Percentiles rank a stretch among this genome's conserved stretches.
Evolutionary conservation across 129 eudicot genomes (phyloP).

Genomic region (Helianthus tuberosus): DNA sequence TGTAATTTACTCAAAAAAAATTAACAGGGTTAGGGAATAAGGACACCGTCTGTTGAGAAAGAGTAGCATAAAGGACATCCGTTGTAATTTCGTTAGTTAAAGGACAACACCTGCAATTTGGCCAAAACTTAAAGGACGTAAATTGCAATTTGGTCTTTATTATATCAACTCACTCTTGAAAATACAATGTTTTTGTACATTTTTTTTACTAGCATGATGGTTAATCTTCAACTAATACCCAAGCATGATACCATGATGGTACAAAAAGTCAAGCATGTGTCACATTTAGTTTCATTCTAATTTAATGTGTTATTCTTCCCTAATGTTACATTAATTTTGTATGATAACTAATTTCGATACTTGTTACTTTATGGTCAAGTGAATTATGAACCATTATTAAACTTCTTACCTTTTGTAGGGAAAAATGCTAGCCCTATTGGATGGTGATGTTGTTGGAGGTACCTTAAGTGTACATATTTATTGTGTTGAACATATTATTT

Average conservation of each 20-base stretch:
- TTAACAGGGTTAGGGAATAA: too few relatives aligned
- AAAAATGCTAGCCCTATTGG: slow-evolving; percentile 72
- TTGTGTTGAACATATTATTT: slow-evolving; percentile 7
- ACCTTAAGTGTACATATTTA: slow-evolving; percentile 7
- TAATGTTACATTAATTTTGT: not conserved
- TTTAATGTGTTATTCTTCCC: not conserved
- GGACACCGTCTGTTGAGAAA: too few relatives aligned
- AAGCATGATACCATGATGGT: not conserved
- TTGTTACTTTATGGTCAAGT: slow-evolving; percentile 18
- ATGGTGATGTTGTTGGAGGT: slow-evolving; percentile 58
- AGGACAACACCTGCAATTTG: too few relatives aligned
- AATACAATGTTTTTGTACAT: not conserved
- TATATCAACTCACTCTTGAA: too few relatives aligned
- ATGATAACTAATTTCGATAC: not conserved
- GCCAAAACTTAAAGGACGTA: too few relatives aligned
- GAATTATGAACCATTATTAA: not conserved
- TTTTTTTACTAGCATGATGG: not conserved
- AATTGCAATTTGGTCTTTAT: too few relatives aligned
- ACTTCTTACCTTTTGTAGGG: slow-evolving; percentile 46
- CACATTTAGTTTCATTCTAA: not conserved
- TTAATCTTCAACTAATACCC: not conserved
- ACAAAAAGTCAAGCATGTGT: not conserved
- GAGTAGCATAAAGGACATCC: too few relatives aligned
- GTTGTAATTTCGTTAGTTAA: too few relatives aligned
- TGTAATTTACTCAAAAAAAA: too few relatives aligned